phyloP scores from a whole-genome alignment of 2,329 filamentous ascomycete species.

The Cercospora brassicicola region DNA sequence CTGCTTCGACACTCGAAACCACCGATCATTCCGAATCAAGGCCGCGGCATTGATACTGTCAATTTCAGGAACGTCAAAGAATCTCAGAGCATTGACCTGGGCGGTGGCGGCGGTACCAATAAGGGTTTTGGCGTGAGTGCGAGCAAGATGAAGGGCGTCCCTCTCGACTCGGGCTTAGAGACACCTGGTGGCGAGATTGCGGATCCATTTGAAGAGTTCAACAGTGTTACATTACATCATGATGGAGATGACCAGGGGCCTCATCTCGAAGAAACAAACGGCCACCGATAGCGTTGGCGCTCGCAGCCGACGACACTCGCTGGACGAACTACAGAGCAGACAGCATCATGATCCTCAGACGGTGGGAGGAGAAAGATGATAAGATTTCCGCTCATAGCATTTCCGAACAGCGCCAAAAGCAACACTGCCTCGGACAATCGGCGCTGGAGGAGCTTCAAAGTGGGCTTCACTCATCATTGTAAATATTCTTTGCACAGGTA shows the following conservation, averaged over 20 bases:
- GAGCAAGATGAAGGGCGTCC: constrained; percentile 68
- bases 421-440: neutral
- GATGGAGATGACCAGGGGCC: constrained; percentile 68
- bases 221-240: constrained; percentile 95
- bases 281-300: constrained; percentile 27
- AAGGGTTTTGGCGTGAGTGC: constrained; percentile 40
- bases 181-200: constrained; percentile 79
- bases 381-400: neutral
- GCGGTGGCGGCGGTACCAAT: constrained; percentile 50
- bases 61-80: constrained; percentile 99
- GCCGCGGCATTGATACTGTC: constrained; percentile 85
- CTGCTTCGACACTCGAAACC: constrained; percentile 97
- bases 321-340: neutral
- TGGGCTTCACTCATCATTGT: constrained; percentile 2
- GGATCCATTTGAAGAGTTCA: constrained; percentile 98
- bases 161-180: constrained; percentile 78
- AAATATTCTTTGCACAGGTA: constrained; percentile 26
- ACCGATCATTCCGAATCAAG: constrained; percentile 90
- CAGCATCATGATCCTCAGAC: neutral
- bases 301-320: neutral
- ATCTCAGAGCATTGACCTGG: constrained; percentile 88
- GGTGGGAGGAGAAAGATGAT: neutral
- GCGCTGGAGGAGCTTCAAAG: neutral
- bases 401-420: neutral
- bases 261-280: constrained; percentile 22